Percentiles rank a stretch among this genome's conserved stretches.
Conservation (phyloP, 2,329 filamentous ascomycete species). For the Monosporascus cannonballus region DNA sequence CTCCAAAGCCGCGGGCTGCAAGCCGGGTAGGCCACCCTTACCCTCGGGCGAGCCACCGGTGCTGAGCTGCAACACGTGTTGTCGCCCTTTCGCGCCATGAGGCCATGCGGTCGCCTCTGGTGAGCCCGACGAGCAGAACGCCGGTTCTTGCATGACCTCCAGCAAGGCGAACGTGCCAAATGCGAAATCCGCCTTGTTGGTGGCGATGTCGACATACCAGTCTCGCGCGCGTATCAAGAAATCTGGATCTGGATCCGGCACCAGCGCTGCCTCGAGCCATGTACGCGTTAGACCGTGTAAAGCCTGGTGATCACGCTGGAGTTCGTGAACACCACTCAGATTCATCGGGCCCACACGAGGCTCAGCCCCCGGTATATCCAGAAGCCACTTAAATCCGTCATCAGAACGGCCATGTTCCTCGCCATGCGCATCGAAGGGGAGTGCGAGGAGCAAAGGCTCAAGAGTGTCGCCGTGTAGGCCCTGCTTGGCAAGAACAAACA, state of each 20-base stretch:
- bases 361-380: neutral
- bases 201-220: neutral
- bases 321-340: neutral
- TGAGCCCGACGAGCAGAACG: neutral
- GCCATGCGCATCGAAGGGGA: neutral
- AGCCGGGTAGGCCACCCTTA: neutral
- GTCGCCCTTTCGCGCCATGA: neutral
- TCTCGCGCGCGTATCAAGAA: neutral
- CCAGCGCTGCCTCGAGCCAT: neutral
- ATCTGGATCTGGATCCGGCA: neutral
- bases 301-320: neutral
- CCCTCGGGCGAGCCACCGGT: neutral
- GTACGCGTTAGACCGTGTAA: neutral
- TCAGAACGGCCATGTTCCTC: neutral
- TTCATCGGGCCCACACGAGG: neutral
- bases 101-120: neutral
- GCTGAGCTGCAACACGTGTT: conserved; percentile 1
- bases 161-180: neutral
- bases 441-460: neutral
- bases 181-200: neutral
- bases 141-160: neutral
- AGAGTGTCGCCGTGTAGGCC: neutral
- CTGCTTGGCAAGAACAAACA: neutral
- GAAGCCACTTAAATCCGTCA: conserved; percentile 1
- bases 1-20: neutral